Conservation (phyloP, 1,284 basidiomycete species). For the Pseudozyma sp. region DNA sequence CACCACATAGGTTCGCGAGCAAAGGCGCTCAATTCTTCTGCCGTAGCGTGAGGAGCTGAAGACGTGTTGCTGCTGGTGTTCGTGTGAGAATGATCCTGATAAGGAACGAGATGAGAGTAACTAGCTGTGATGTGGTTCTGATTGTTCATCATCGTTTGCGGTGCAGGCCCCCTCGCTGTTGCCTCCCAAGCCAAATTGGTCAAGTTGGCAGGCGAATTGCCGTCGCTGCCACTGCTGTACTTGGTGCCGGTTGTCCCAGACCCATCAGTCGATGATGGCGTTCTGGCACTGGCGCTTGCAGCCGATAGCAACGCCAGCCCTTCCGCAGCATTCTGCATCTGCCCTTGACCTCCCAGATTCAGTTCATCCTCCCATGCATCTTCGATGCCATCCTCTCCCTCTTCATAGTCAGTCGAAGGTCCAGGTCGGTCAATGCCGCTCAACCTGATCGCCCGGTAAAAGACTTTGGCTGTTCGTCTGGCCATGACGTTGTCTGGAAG, state of each 20-base stretch:
- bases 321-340: constrained; percentile 38
- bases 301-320: constrained; percentile 36
- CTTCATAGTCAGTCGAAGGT: background rate
- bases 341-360: constrained; percentile 8
- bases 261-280: background rate
- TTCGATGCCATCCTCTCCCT: constrained; percentile 9
- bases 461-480: constrained; percentile 9
- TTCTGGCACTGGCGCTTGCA: constrained; percentile 19
- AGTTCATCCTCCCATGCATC: constrained; percentile 23
- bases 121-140: background rate
- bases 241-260: constrained; percentile 1
- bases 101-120: background rate
- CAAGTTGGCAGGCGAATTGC: constrained; percentile 1
- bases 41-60: background rate
- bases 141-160: background rate
- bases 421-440: constrained; percentile 14
- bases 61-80: background rate
- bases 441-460: constrained; percentile 22
- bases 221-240: constrained; percentile 1
- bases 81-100: background rate
- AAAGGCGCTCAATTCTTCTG: background rate
- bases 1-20: constrained; percentile 35
- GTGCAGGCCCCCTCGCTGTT: background rate
- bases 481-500: constrained; percentile 25
- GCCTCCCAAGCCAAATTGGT: constrained; percentile 8